Conservation (phyloP, 2,329 filamentous ascomycete species). For the Cryphonectria radicalis region DNA sequence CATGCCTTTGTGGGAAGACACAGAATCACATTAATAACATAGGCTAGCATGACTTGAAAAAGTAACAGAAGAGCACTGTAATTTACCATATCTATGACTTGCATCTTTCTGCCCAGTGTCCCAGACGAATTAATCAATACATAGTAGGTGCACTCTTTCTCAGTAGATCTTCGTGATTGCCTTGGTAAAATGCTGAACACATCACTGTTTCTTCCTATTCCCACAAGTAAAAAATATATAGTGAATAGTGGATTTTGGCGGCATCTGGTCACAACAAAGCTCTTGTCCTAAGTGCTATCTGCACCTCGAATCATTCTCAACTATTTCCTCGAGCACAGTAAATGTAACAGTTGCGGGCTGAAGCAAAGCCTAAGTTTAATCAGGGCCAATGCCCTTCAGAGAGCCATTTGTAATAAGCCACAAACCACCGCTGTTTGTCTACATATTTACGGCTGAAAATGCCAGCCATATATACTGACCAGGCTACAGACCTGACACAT, state of each 20-base stretch:
- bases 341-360: not conserved
- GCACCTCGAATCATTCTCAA: not conserved
- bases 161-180: no score
- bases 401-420: not conserved
- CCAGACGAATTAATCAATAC: no score
- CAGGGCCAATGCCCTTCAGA: not conserved
- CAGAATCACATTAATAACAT: not conserved
- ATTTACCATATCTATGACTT: not conserved
- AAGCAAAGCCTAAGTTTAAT: not conserved
- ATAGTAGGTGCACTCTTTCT: no score
- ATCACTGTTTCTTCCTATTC: no score
- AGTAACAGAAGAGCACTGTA: not conserved
- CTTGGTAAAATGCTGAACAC: no score
- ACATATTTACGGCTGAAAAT: not conserved
- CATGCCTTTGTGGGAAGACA: not conserved
- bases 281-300: not conserved
- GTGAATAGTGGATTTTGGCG: no score
- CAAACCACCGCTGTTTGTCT: not conserved
- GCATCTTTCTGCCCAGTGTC: not conserved
- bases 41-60: not conserved
- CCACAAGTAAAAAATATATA: no score
- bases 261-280: not conserved
- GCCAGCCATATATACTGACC: not conserved
- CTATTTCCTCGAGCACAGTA: not conserved
- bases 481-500: not conserved